Percentiles rank a stretch among this genome's conserved stretches.
Conservation (phyloP, 257 asterid genomes). For the Verbena officinalis region DNA sequence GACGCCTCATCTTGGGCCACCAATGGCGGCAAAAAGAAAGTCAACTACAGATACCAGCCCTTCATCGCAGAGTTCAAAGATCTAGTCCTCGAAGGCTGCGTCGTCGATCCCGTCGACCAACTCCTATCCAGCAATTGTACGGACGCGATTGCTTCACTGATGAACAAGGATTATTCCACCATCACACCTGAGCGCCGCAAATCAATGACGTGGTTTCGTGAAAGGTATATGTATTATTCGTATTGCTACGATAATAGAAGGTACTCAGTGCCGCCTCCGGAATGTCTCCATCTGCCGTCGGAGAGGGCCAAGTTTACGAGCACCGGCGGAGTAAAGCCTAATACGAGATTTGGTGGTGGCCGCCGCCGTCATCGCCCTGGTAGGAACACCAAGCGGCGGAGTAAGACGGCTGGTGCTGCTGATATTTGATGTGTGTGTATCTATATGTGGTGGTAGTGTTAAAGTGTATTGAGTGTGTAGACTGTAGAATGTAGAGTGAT, state of each 20-base stretch:
- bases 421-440: not conserved
- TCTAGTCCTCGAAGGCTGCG: slow-evolving; percentile 68
- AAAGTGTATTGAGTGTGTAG: not conserved
- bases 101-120: slow-evolving; percentile 67
- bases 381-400: slow-evolving; percentile 36
- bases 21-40: slow-evolving; percentile 72
- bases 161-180: slow-evolving; percentile 40
- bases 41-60: slow-evolving; percentile 63
- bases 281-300: slow-evolving; percentile 55
- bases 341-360: slow-evolving; percentile 51
- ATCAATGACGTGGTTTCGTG: slow-evolving; percentile 61
- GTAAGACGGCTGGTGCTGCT: slow-evolving; percentile 4
- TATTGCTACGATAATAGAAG: slow-evolving; percentile 64
- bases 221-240: slow-evolving; percentile 69
- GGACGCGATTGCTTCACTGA: slow-evolving; percentile 33
- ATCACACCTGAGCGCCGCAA: slow-evolving; percentile 37
- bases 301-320: slow-evolving; percentile 51
- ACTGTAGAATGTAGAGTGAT: too few species aligned
- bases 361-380: slow-evolving; percentile 45
- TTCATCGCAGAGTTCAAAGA: slow-evolving; percentile 62
- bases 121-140: slow-evolving; percentile 69
- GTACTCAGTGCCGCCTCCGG: slow-evolving; percentile 66
- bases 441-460: not conserved
- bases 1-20: slow-evolving; percentile 97
- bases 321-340: slow-evolving; percentile 56